Evolutionary conservation across 2,329 filamentous ascomycete genomes (phyloP).

Genomic region (Graphilbum fragrans): DNA sequence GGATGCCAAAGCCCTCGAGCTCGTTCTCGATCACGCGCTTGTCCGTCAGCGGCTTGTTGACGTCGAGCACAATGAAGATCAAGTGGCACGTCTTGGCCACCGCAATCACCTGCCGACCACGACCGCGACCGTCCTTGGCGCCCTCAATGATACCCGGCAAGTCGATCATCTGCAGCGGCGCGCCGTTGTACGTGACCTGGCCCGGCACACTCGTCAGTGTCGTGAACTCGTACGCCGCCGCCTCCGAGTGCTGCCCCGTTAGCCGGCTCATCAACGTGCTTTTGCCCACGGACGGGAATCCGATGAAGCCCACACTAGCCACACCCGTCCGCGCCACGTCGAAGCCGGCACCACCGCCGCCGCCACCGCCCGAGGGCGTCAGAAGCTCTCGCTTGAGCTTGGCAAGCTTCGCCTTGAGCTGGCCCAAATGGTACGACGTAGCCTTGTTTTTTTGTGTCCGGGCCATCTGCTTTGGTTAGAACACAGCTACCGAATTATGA

Average conservation of each 20-base stretch:
- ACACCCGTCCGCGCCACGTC: slow-evolving; percentile 97
- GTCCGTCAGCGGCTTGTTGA: slow-evolving; percentile 96
- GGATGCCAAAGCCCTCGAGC: slow-evolving; percentile 92
- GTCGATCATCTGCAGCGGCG: slow-evolving; percentile 96
- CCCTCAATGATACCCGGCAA: slow-evolving; percentile 97
- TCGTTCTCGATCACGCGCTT: slow-evolving; percentile 93
- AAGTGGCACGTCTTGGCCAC: slow-evolving; percentile 98
- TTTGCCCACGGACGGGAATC: slow-evolving; percentile 96
- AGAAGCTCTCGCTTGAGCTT: slow-evolving; percentile 95
- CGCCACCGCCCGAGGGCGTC: slow-evolving; percentile 67
- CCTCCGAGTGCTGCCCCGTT: slow-evolving; percentile 95
- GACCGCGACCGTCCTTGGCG: slow-evolving; percentile 94
- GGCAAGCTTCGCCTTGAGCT: slow-evolving; percentile 94
- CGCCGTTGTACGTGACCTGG: slow-evolving; percentile 91
- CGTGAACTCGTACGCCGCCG: slow-evolving; percentile 95
- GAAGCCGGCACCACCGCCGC: slow-evolving; percentile 79
- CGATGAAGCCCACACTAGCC: slow-evolving; percentile 93
- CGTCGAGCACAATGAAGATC: slow-evolving; percentile 96
- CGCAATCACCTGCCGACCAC: slow-evolving; percentile 95
- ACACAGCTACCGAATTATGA: not conserved
- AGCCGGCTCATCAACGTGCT: slow-evolving; percentile 92
- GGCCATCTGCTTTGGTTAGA: slow-evolving; percentile 57
- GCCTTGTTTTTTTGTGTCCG: slow-evolving; percentile 96
- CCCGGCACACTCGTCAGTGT: slow-evolving; percentile 95
- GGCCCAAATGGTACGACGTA: slow-evolving; percentile 85